Evolutionary conservation across 768 basidiomycete genomes (phyloP), one percentile per base, ranked within the genome.

Genomic region (Hericium alpestre): DNA sequence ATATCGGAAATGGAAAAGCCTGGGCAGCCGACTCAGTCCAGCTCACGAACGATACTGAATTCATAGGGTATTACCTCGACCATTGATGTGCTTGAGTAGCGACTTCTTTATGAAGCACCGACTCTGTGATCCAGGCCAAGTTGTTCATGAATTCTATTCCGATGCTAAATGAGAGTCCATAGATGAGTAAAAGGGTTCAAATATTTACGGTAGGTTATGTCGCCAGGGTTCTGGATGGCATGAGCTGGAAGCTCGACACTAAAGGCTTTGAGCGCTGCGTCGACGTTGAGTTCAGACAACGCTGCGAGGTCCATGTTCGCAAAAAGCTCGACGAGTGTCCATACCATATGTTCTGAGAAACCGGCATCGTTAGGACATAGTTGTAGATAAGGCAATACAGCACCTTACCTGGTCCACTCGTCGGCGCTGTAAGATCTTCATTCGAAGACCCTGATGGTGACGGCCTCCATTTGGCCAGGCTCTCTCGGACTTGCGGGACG

Each of bases 291-390:
- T 39, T 80, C 76, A 38, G 77, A 74, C 11, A 87, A 64, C 13
- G 77, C 73, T 5, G 81, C 84, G 11, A 86, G 71, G 61, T 90
- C 87, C 73, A 90, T 77, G 61, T 86, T 79, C 2, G 80, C 78
- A 65, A 83, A 87, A 47, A 84, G 73, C 65, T 87, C 86, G 48
- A 84, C 72, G 46, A 87, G 67, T 25, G 75, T 74, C 76, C 79
- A 82, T 54, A 86, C 67, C 4, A 76, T 69, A 37, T 71, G 69
- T 10, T 75, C 83, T 83, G 59, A 20, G 4, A 15, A n/a, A 3
- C n/a, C 32, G 13, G 16, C 48, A 32, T 6, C 32, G 32, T 32
- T 4, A 32, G 43, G 27, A 32, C 63, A 54, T 15, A 71, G 71
- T 23, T 73, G 62, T 12, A 25, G 12, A 37, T 1, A n/a, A 8